Conservation (phyloP, 176 grass and related monocot genomes). For the Aegilops speltoides region DNA sequence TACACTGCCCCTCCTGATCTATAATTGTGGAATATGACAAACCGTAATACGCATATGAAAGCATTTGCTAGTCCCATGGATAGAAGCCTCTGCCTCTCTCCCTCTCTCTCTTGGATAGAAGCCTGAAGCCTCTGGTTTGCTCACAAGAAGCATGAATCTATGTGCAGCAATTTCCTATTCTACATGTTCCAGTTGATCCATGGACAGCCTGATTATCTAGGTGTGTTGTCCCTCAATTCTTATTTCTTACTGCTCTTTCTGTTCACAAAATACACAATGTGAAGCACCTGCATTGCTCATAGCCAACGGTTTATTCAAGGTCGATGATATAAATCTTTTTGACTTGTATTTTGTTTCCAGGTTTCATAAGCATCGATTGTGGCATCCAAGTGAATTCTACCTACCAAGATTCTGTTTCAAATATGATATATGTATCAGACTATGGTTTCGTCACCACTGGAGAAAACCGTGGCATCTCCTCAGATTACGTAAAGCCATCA, state of each 20-base stretch:
- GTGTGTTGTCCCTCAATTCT: background rate
- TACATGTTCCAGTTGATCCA: conserved; percentile 23
- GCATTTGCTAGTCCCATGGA: background rate
- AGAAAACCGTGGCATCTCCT: conserved; percentile 41
- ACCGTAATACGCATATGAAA: background rate
- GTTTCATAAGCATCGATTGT: conserved; percentile 76
- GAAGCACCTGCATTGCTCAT: background rate
- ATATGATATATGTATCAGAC: conserved; percentile 51
- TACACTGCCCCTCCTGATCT: background rate
- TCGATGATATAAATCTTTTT: background rate
- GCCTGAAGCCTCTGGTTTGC: background rate
- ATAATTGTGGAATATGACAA: background rate
- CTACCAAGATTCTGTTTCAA: conserved; percentile 7
- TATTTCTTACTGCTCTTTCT: background rate
- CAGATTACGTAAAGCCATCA: background rate
- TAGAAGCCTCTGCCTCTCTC: background rate
- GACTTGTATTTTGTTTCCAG: conserved; percentile 28
- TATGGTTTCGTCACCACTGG: conserved; percentile 46
- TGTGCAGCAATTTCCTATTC: conserved; percentile 9
- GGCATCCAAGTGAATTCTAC: conserved; percentile 32
- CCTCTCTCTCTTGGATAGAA: background rate
- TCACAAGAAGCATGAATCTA: conserved; percentile 27
- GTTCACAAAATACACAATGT: background rate
- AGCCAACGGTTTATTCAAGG: background rate
- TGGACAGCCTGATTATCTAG: conserved; percentile 29